Conservation (phyloP, 345 rosid genomes). For the Eucalyptus polyanthemos region DNA sequence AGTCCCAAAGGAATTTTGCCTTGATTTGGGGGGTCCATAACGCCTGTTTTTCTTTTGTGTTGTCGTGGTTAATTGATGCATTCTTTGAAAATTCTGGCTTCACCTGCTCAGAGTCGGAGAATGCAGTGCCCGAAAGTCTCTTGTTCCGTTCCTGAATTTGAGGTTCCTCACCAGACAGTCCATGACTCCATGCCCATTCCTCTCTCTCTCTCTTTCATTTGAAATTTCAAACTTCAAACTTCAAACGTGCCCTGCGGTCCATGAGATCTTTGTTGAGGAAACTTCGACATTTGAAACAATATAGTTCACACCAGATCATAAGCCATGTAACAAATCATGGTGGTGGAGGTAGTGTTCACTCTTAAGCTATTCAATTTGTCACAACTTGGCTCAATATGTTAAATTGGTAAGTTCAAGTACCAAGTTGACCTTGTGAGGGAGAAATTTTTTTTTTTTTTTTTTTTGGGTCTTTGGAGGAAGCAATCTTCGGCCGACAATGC, state of each 20-base stretch:
- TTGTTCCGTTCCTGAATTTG: not conserved
- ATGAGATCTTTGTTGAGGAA: not conserved
- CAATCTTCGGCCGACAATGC: too few species aligned
- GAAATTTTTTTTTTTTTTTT: too few species aligned
- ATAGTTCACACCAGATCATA: not conserved
- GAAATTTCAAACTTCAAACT: not conserved
- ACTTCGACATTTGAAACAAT: not conserved
- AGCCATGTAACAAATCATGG: not conserved
- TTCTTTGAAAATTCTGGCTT: not conserved
- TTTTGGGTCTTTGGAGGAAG: too few species aligned
- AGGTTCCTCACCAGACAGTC: not conserved
- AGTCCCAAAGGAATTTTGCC: not conserved
- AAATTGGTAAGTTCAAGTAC: not conserved
- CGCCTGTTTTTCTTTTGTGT: not conserved
- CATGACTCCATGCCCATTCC: not conserved
- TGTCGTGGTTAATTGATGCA: not conserved
- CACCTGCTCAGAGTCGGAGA: not conserved
- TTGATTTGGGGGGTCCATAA: not conserved
- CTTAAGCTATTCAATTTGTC: not conserved
- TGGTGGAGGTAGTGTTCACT: not conserved
- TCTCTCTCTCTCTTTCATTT: not conserved
- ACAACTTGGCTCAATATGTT: not conserved
- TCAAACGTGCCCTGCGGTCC: not conserved
- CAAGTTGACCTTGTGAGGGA: accelerated
- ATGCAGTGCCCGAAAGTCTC: not conserved